These are phyloP conservation scores for Candida awuae DNA, from an alignment of 805 yeast species.

Conservation along the genomic window DNA sequence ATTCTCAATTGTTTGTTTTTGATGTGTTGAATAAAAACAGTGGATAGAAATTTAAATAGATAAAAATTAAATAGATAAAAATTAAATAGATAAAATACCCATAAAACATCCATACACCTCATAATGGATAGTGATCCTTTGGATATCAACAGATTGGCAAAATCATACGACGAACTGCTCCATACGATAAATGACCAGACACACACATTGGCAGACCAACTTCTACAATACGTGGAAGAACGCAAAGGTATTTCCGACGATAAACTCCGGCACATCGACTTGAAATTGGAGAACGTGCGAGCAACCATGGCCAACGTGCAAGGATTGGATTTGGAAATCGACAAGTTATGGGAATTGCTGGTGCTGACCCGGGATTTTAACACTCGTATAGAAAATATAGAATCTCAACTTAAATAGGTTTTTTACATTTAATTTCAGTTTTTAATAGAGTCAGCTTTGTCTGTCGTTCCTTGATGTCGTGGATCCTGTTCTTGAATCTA, in stretches of 20 bases:
- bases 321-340: constrained; percentile 24
- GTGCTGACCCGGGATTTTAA: constrained; percentile 26
- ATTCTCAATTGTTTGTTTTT: too few relatives aligned
- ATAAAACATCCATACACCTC: too few relatives aligned
- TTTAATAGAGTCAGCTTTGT: constrained; percentile 15
- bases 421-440: constrained; percentile 4
- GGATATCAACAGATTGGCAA: too few relatives aligned
- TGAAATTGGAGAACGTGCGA: constrained; percentile 16
- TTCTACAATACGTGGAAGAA: constrained; percentile 21
- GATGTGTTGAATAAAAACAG: too few relatives aligned
- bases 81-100: too few relatives aligned
- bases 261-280: constrained; percentile 18
- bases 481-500: constrained; percentile 29
- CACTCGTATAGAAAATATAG: constrained; percentile 19
- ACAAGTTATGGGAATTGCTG: constrained; percentile 28
- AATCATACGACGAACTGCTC: too few relatives aligned
- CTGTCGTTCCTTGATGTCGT: constrained; percentile 15
- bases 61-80: too few relatives aligned
- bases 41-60: too few relatives aligned
- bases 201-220: constrained; percentile 28
- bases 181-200: too few relatives aligned
- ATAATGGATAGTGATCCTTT: too few relatives aligned
- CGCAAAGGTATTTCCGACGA: constrained; percentile 19
- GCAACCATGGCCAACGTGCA: constrained; percentile 21
- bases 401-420: constrained; percentile 14